These are phyloP conservation scores for Fusarium ambrosium DNA, from an alignment of 2,329 filamentous ascomycete genomes.

Conservation along the genomic window DNA sequence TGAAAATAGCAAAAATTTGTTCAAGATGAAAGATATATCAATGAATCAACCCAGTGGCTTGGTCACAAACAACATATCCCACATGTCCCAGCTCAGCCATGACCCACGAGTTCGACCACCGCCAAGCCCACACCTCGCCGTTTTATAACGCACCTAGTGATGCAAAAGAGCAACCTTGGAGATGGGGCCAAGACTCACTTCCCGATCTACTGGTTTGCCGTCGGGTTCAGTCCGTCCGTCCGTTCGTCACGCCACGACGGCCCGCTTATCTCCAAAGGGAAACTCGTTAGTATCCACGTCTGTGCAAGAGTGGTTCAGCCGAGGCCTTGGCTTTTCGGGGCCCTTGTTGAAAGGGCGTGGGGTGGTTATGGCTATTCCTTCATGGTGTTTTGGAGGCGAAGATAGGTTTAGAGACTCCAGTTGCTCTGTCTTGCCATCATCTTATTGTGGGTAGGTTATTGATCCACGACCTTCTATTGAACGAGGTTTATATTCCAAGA, in stretches of 20 bases:
- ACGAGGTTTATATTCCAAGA: background rate
- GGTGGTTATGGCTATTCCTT: background rate
- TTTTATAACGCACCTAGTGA: constrained; percentile 4
- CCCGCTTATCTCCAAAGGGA: constrained; percentile 1
- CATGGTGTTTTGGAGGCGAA: background rate
- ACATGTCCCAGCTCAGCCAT: background rate
- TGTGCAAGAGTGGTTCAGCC: background rate
- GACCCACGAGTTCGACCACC: background rate
- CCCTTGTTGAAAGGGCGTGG: background rate
- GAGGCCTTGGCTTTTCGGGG: background rate
- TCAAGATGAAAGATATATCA: background rate
- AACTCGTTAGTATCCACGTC: background rate
- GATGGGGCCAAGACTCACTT: background rate
- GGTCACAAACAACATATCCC: background rate
- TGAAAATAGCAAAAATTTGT: background rate
- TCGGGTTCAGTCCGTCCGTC: background rate
- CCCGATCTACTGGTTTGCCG: constrained; percentile 2
- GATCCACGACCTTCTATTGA: background rate
- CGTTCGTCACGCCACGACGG: constrained; percentile 4
- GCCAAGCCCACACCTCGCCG: background rate
- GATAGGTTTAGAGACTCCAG: background rate
- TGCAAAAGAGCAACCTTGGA: constrained; percentile 4
- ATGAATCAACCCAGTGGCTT: background rate
- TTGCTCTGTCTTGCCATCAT: background rate
- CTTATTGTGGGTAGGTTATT: background rate